Base-by-base conservation (phyloP, 352 stramenopile genomes). In the Phytophthora ramorum region DNA sequence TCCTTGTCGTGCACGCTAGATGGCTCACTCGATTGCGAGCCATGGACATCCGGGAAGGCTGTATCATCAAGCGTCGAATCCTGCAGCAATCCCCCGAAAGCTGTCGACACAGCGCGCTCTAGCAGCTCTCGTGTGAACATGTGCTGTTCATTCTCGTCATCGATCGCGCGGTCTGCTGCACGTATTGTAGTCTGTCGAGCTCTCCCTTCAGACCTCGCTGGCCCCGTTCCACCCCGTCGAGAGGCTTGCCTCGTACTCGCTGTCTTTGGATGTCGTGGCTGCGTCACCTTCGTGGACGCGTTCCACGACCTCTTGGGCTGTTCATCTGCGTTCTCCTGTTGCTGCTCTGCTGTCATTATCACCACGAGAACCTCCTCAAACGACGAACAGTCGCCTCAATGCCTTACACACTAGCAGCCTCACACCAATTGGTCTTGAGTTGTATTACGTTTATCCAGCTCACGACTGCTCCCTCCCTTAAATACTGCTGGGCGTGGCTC, bases 101-200 rank as follows among this genome's bases (percentile, higher is more conserved):
- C 80, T n/a, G 72, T 74, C 24, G 75, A 78, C 24, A 91, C 73
- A 14, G 83, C 83, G 19, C 83, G 76, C 43, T 90, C 80, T 24
- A 91, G 73, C 47, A 91, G 76, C 30, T 76, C 77, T 35, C 80
- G 66, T 13, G 80, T 86, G 40, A 67, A 16, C 6, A 44, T 59
- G 41, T 58, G 64, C 26, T 80, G 58, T 4, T 74, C 67, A 13
- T 53, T 60, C 7, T 54, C 19, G n/a, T 44, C 37, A 4, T 32
- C 46, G 45, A 38, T 57, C 19, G 7, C 1, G 20, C 43, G 37
- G 9, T 35, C 34, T 41, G 37, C 37, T n/a, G 37, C 14, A 32
- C 26, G 26, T 32, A 14, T 69, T 16, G 7, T 48, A 6, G 30
- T 24, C 28, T 35, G 43, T 19, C 34, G 43, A 34, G 50, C 41